Base-by-base conservation (phyloP, 345 rosid species). In the Salix arbutifolia region DNA sequence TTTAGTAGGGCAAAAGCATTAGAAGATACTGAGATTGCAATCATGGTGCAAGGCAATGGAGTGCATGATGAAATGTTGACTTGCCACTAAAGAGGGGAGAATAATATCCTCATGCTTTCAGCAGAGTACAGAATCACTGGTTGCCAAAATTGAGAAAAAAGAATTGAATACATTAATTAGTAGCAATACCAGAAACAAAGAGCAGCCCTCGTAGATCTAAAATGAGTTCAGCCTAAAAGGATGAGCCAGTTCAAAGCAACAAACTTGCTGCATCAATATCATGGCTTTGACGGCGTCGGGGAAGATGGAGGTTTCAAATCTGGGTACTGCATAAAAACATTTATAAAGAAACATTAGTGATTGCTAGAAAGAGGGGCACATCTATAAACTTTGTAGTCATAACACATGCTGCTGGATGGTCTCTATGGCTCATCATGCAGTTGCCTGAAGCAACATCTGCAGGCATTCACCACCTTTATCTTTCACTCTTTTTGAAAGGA, bases 221-320 rank as follows among this genome's bases (percentile, higher is more conserved):
- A 61, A 42, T 33, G 16, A 37, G 58, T 37, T 60, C 48, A 58
- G 28, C 13, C 64, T 18, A 23, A 65, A 71, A 66, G 33, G 58
- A 76, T 14, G 40, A 26, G 30, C 58, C 33, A 17, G 35, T 70
- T 58, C 56, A 35, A 31, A 65, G 64, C 30, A 25, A 37, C 10
- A 23, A 25, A 67, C 33, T 73, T 67, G 61, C 60, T 40, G 66
- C 77, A 28, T 77, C 71, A 30, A 50, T 64, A 28, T 73, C 46
- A 67, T 13, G 87, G 89, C 85, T 86, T 84, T 8, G 84, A 84
- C 67, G 91, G 88, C 23, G 89, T 85, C 13, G 90, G 87, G 19
- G 89, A 91, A 69, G 95, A 84, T 0, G 89, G 91, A 8, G 90
- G 93, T 79, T 83, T 88, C 87, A 87, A 26, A 80, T 88, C 89